Evolutionary conservation across 1,284 basidiomycete genomes (phyloP), one percentile per base, ranked within the genome.

Genomic region (Psilocybe mexicana): DNA sequence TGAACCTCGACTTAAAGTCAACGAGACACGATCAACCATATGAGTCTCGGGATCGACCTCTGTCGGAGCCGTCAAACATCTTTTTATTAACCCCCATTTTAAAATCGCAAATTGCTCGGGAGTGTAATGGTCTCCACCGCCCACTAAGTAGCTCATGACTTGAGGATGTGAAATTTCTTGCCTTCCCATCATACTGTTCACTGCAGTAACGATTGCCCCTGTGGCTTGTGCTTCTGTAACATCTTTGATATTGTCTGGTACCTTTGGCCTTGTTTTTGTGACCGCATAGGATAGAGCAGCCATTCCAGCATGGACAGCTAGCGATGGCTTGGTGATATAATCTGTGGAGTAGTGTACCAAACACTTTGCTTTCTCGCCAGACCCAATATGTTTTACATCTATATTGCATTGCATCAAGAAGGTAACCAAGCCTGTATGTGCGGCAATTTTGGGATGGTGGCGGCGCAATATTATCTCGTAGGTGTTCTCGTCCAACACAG

Each of bases 371-470:
- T 65, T 63, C 12, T 65, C 61, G 0, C 71, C 70, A 6, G 70
- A 73, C 1, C 66, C 68, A 3, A 74, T 65, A 47, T 60, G 69
- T 40, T 73, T 73, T 2, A 71, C 65, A 44, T 74, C 71, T 62
- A 68, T 71, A 51, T 72, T 74, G 35, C 69, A 71, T 26, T 58
- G 30, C 40, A 61, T 36, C 0, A 55, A 14, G 10, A 58, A 43
- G 2, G 35, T 53, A 1, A 58, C 49, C 2, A 58, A 2, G 36
- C 48, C 53, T 1, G 52, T 58, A 45, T 46, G 47, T 0, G 48
- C 24, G 0, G 57, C 53, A 24, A 61, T 54, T 40, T 23, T 46
- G 1, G 38, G 38, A 12, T 40, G 38, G 11, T 40, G 38, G n/a
- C 38, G 38, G 4, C 38, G 10, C n/a, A 40, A n/a, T 4, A 3